Evolutionary conservation across 176 grass and related monocot genomes (phyloP).

Genomic region (Avena atlantica): DNA sequence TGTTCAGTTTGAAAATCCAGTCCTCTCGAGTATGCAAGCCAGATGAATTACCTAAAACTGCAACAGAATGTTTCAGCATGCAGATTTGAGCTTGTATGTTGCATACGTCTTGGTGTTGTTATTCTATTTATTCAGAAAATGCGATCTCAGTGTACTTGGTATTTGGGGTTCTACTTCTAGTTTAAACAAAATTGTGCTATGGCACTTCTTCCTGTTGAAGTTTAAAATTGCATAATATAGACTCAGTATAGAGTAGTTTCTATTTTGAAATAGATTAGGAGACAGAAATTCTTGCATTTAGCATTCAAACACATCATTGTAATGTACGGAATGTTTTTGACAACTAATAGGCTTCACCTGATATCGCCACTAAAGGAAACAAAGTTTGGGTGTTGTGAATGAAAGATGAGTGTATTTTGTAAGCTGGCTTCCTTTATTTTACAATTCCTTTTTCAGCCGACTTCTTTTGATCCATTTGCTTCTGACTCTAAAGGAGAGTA

Average conservation of each 20-base stretch:
- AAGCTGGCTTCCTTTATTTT: not conserved
- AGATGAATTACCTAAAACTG: not conserved
- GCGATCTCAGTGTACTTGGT: slow-evolving; percentile 7
- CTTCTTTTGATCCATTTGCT: not conserved
- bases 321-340: not conserved
- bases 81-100: slow-evolving; percentile 28
- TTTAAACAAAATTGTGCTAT: slow-evolving; percentile 11
- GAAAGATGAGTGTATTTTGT: slow-evolving; percentile 20
- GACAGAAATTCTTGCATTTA: not conserved
- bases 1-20: slow-evolving; percentile 1
- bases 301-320: slow-evolving; percentile 7
- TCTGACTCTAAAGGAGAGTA: slow-evolving; percentile 19
- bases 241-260: not conserved
- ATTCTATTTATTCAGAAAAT: slow-evolving; percentile 15
- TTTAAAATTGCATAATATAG: not conserved
- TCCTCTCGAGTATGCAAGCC: not conserved
- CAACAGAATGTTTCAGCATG: slow-evolving; percentile 14
- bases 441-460: not conserved
- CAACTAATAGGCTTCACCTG: slow-evolving; percentile 19
- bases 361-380: not conserved
- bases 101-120: slow-evolving; percentile 9
- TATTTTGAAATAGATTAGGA: slow-evolving; percentile 7
- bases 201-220: not conserved
- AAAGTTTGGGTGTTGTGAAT: not conserved
- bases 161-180: slow-evolving; percentile 32